Percentiles rank a stretch among this genome's conserved stretches.
Evolutionary conservation across 2,329 filamentous ascomycete genomes (phyloP).

Genomic region (Knufia petricola): DNA sequence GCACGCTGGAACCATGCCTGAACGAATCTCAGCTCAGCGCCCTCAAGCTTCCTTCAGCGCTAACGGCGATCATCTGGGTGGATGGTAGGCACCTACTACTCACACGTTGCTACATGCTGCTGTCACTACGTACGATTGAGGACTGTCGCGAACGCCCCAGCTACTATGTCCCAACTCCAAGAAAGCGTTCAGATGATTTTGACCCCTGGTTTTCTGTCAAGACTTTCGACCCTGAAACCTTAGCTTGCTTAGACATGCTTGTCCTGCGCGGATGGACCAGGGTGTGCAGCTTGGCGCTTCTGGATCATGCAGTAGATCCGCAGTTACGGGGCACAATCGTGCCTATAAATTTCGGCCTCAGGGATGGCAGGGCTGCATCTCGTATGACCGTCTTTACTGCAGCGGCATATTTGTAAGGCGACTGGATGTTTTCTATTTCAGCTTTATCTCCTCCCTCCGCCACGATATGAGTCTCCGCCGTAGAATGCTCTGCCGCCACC

Average conservation of each 20-base stretch:
- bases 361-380: neutral
- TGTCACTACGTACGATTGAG: no score
- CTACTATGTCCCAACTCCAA: no score
- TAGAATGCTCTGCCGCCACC: constrained; percentile 21
- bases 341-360: neutral
- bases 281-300: neutral
- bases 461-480: constrained; percentile 15
- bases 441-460: constrained; percentile 16
- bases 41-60: neutral
- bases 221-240: neutral
- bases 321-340: no score
- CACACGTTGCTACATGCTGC: no score
- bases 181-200: neutral
- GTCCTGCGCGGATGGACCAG: neutral
- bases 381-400: no score
- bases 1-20: no score
- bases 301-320: neutral
- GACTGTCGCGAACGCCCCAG: no score
- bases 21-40: no score
- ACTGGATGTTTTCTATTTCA: no score
- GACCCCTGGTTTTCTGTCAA: neutral
- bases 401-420: no score
- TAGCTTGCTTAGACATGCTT: neutral
- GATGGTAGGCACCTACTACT: no score
- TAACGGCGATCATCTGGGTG: neutral